Conservation (phyloP, 164 flowering plant genomes). For the Magnolia officinalis region DNA sequence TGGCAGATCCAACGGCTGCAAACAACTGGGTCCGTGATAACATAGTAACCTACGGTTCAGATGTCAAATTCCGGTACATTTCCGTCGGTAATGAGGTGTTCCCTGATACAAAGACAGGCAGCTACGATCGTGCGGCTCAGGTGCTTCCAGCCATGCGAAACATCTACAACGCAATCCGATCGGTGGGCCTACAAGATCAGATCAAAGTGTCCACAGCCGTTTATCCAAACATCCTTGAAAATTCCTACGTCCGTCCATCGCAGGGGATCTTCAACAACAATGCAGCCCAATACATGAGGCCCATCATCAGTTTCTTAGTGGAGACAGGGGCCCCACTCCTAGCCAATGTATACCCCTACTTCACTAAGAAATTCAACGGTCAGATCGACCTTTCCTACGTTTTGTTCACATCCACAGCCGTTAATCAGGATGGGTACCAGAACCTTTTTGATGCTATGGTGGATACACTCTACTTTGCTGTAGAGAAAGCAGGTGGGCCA, state of each 20-base stretch:
- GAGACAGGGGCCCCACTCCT: constrained; percentile 2
- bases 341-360: constrained; percentile 14
- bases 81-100: constrained; percentile 10
- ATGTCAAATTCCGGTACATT: constrained; percentile 9
- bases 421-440: background rate
- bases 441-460: constrained; percentile 16
- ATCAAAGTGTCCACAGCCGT: constrained; percentile 14
- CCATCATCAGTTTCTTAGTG: constrained; percentile 3
- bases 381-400: background rate
- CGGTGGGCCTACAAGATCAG: constrained; percentile 4
- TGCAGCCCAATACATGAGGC: background rate
- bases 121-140: background rate
- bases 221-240: background rate
- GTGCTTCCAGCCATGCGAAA: constrained; percentile 7
- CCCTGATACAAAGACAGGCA: background rate
- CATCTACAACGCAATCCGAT: constrained; percentile 9
- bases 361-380: background rate
- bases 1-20: background rate
- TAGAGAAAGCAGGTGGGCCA: constrained; percentile 10
- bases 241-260: background rate
- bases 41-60: constrained; percentile 1
- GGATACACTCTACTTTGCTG: constrained; percentile 9
- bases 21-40: background rate
- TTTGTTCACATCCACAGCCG: background rate
- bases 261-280: background rate